Percentiles rank a stretch among this genome's conserved stretches.
Evolutionary conservation across 164 flowering plant species (phyloP).

Genomic region (Magnolia officinalis): DNA sequence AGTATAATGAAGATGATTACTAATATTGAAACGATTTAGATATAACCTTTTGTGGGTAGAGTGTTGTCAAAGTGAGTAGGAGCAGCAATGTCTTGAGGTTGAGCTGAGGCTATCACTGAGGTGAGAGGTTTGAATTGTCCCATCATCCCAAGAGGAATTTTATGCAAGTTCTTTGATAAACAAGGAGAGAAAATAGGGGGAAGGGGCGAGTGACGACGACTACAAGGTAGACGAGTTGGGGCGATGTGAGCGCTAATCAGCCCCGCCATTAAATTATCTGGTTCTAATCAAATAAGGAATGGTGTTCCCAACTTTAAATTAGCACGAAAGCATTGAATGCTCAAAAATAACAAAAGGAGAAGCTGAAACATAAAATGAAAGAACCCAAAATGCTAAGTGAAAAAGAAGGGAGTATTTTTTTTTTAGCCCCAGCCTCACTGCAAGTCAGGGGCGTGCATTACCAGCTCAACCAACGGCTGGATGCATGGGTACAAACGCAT

Average conservation of each 20-base stretch:
- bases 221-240: constrained; percentile 17
- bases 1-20: not conserved
- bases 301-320: not conserved
- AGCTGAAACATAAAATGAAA: not conserved
- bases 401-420: too few relatives aligned
- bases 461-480: too few relatives aligned
- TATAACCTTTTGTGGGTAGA: constrained; percentile 46
- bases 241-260: constrained; percentile 27
- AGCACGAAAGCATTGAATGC: not conserved
- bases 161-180: constrained; percentile 10
- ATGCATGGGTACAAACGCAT: too few relatives aligned
- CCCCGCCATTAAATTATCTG: constrained; percentile 45
- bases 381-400: not conserved
- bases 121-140: constrained; percentile 20
- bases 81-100: constrained; percentile 26
- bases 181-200: constrained; percentile 16
- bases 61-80: constrained; percentile 33
- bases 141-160: constrained; percentile 22
- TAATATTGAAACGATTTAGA: not conserved
- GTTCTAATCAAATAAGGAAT: not conserved
- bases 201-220: constrained; percentile 3
- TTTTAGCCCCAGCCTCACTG: too few relatives aligned
- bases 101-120: constrained; percentile 37
- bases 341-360: not conserved
- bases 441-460: too few relatives aligned